Base-by-base conservation (phyloP, 441 rosid genomes). In the Bocquillonia castaneifolia region DNA sequence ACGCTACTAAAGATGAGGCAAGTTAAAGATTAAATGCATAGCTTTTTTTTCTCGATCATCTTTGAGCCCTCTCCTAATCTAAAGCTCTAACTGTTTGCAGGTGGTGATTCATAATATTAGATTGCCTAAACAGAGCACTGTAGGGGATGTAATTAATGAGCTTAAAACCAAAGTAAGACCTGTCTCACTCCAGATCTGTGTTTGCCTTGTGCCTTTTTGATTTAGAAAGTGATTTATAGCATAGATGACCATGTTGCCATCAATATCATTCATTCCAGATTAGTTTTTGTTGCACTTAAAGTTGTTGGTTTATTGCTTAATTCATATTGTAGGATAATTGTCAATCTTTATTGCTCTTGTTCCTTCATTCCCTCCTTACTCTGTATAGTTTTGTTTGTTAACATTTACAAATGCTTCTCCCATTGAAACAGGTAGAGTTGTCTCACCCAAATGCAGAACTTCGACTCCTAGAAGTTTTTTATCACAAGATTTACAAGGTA, bases 401-500 rank as follows among this genome's bases (percentile, higher is more conserved):
- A 51, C 25, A 56, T 37, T 29, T 58, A 1, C 14, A n/a, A 60
- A 56, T 51, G 39, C 50, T 8, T 18, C 44, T 40, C 13, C 26
- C 9, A 5, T 31, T 37, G 44, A 65, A 73, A 74, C 87, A 90
- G 99, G 98, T 90, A 36, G 97, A 90, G 74, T 79, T 94, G 83
- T 94, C 98, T 51, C 89, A 82, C 78, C 87, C 88, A 52, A 81
- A 78, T 84, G 97, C 97, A 64, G 97, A 94, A 80, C 91, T 94
- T 73, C 83, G 99, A 74, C 76, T 94, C 63, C 91, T 94, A 67
- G 94, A 94, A 85, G 96, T 92, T 53, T 94, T 92, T 75, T 85
- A 85, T 72, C 94, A 88, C 85, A 92, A 92, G 82, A 94, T 94
- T 74, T 92, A 87, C 65, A 94, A 92, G 94, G 99, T 92, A 80